Evolutionary conservation across 192 early-diverging fungal species (phyloP).

Genomic region (Backusella liffmaniae): DNA sequence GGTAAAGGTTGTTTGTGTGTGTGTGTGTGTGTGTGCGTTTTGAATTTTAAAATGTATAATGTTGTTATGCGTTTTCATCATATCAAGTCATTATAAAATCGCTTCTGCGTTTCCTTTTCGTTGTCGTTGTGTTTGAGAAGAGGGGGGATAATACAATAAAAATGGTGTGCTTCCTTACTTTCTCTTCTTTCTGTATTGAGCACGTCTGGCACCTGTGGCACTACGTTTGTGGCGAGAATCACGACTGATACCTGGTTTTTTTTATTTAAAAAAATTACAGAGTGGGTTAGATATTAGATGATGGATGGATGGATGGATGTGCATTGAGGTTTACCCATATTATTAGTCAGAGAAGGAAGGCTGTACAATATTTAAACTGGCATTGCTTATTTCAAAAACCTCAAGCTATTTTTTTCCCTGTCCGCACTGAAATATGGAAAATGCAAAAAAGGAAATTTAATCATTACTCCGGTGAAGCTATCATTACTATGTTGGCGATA

Average conservation of each 20-base stretch:
- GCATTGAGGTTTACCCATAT: neutral
- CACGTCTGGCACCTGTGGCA: slow-evolving; percentile 97
- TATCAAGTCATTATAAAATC: too few relatives aligned
- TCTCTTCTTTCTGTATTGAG: slow-evolving; percentile 99
- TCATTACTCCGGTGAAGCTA: too few relatives aligned
- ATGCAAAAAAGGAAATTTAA: too few relatives aligned
- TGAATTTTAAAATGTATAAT: neutral
- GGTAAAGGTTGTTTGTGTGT: too few relatives aligned
- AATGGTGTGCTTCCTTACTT: slow-evolving; percentile 53
- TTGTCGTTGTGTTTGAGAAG: neutral
- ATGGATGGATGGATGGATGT: slow-evolving; percentile 17
- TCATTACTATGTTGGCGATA: too few relatives aligned
- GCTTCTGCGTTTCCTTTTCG: neutral
- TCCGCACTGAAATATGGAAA: too few relatives aligned
- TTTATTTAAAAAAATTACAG: neutral
- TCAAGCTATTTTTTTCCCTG: too few relatives aligned
- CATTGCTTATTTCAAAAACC: neutral
- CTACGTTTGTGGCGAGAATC: slow-evolving; percentile 99
- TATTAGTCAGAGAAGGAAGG: slow-evolving; percentile 3
- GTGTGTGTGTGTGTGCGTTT: too few relatives aligned
- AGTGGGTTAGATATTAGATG: neutral
- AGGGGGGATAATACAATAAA: neutral
- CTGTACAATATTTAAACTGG: neutral
- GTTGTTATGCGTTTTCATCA: neutral
- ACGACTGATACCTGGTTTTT: slow-evolving; percentile 89